phyloP scores from a whole-genome alignment of 139 green algal genomes.

The Raphidocelis subcapitata region DNA sequence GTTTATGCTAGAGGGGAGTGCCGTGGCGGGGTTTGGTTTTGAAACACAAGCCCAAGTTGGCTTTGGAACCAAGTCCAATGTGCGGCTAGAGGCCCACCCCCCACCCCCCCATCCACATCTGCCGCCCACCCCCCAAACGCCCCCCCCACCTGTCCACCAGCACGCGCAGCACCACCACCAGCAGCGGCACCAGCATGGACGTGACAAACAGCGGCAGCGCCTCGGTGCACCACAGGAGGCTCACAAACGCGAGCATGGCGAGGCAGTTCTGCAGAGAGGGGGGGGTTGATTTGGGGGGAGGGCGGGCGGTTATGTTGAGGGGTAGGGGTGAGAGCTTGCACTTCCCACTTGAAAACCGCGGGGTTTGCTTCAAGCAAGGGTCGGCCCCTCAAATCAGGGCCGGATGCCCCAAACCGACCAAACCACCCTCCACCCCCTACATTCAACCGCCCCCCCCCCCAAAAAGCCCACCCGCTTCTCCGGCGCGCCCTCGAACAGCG shows the following conservation, averaged over 20 bases:
- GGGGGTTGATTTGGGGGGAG: neutral
- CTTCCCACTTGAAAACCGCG: neutral
- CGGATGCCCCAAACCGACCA: too few relatives aligned
- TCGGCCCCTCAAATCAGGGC: too few relatives aligned
- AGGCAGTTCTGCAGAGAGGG: slow-evolving; percentile 47
- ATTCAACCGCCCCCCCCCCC: too few relatives aligned
- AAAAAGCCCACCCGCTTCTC: slow-evolving; percentile 32
- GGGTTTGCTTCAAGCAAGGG: too few relatives aligned
- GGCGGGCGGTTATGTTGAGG: neutral
- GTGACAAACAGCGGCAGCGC: slow-evolving; percentile 73
- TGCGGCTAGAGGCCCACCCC: too few relatives aligned
- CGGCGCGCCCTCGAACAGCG: slow-evolving; percentile 37
- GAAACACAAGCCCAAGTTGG: too few relatives aligned
- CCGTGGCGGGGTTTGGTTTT: too few relatives aligned
- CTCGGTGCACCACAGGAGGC: slow-evolving; percentile 68
- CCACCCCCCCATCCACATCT: too few relatives aligned
- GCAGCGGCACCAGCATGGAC: slow-evolving; percentile 58
- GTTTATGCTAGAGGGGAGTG: too few relatives aligned
- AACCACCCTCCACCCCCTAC: too few relatives aligned
- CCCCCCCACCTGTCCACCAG: slow-evolving; percentile 39
- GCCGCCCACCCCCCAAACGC: too few relatives aligned
- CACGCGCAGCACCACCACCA: slow-evolving; percentile 47
- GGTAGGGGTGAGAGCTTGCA: neutral
- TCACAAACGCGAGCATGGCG: slow-evolving; percentile 61
- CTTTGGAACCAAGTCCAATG: too few relatives aligned